phyloP scores from a whole-genome alignment of 202 grass and related monocot genomes.

The Carex sylvatica region DNA sequence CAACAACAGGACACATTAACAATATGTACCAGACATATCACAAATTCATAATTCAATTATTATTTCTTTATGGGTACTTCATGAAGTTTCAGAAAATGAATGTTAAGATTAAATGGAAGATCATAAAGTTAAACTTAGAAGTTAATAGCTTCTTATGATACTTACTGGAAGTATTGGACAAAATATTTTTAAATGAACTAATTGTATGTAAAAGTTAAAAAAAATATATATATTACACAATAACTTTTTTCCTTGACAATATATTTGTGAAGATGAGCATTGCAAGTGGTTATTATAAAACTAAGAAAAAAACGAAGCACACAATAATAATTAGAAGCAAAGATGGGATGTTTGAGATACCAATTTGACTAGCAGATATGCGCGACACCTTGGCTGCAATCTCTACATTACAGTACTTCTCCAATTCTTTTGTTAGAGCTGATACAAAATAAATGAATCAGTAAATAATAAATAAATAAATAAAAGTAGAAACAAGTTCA shows the following conservation, averaged over 20 bases:
- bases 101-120: not conserved
- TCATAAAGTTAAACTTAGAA: not conserved
- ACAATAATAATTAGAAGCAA: constrained; percentile 11
- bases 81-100: constrained; percentile 6
- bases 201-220: not conserved
- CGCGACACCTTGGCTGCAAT: constrained; percentile 83
- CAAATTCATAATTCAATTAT: constrained; percentile 5
- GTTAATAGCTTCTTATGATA: not conserved
- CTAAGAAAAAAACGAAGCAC: not conserved
- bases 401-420: constrained; percentile 96
- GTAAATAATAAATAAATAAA: constrained; percentile 29
- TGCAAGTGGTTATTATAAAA: not conserved
- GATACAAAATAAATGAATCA: constrained; percentile 24
- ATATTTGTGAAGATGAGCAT: not conserved
- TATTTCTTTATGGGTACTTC: not conserved
- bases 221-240: too few species aligned
- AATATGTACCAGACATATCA: not conserved
- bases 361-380: constrained; percentile 69
- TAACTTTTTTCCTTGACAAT: not conserved
- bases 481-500: constrained; percentile 16
- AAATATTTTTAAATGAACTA: not conserved
- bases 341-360: constrained; percentile 38
- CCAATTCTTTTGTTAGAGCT: constrained; percentile 95
- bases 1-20: not conserved
- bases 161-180: not conserved